phyloP scores from a whole-genome alignment of 1,139 yeast genomes.

The Citeromyces siamensis region DNA sequence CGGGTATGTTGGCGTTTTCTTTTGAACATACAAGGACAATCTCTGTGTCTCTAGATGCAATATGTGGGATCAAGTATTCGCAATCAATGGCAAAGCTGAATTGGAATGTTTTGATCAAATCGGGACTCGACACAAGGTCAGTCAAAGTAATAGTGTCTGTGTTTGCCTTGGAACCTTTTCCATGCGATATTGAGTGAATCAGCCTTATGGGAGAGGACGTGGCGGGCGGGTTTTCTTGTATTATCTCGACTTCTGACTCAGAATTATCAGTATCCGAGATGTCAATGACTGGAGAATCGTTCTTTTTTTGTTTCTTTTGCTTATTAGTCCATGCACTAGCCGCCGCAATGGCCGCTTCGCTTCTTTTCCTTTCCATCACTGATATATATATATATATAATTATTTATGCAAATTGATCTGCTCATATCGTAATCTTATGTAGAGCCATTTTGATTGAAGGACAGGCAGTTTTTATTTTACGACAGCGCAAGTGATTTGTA shows the following conservation, averaged over 20 bases:
- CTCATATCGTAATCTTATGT: too few species aligned
- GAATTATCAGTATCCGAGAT: constrained; percentile 1
- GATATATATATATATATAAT: background rate
- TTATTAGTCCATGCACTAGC: constrained; percentile 1
- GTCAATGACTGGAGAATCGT: background rate
- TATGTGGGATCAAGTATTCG: constrained; percentile 23
- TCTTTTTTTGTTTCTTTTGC: background rate
- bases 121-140: constrained; percentile 22
- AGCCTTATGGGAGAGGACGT: constrained; percentile 3
- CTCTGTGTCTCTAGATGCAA: constrained; percentile 14
- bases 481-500: too few species aligned
- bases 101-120: constrained; percentile 28
- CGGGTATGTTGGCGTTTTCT: constrained; percentile 9
- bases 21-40: background rate
- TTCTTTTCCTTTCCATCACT: constrained; percentile 1
- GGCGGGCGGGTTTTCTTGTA: background rate
- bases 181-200: constrained; percentile 1
- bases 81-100: constrained; percentile 37
- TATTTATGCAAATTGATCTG: too few species aligned
- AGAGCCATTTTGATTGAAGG: too few species aligned
- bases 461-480: too few species aligned
- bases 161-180: constrained; percentile 10
- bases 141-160: constrained; percentile 17
- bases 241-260: background rate
- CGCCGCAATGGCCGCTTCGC: constrained; percentile 1